These are phyloP conservation scores for Epithele typhae DNA, from an alignment of 768 basidiomycete genomes.

Conservation along the genomic window DNA sequence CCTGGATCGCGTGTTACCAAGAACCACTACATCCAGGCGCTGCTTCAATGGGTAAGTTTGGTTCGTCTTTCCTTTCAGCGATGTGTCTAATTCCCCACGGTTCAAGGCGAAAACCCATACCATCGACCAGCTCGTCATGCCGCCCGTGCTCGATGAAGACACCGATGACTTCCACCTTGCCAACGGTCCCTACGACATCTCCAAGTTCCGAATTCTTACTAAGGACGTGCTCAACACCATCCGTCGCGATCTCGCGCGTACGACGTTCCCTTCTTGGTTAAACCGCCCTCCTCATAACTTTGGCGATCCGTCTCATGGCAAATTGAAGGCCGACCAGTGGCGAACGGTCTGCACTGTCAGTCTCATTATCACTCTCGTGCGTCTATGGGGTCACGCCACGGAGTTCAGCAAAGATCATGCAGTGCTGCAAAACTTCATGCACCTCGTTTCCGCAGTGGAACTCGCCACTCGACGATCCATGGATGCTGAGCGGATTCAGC, in stretches of 20 bases:
- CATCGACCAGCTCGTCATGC: neutral
- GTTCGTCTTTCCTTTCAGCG: neutral
- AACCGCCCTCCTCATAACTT: slow-evolving; percentile 27
- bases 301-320: slow-evolving; percentile 27
- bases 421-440: slow-evolving; percentile 29
- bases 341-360: slow-evolving; percentile 28
- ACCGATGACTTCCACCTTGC: neutral
- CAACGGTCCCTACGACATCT: neutral
- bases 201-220: neutral
- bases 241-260: neutral
- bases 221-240: neutral
- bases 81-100: no score
- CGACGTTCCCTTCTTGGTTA: slow-evolving; percentile 28
- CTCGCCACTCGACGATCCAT: slow-evolving; percentile 16
- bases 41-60: neutral
- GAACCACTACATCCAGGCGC: neutral
- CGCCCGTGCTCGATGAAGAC: neutral
- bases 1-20: neutral
- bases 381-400: slow-evolving; percentile 27
- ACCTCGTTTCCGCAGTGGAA: slow-evolving; percentile 17
- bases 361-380: slow-evolving; percentile 30
- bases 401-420: slow-evolving; percentile 1
- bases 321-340: slow-evolving; percentile 35
- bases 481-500: slow-evolving; percentile 1
- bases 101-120: neutral